phyloP scores from a whole-genome alignment of 2,329 filamentous ascomycete genomes.

The Sclerotinia nivalis region DNA sequence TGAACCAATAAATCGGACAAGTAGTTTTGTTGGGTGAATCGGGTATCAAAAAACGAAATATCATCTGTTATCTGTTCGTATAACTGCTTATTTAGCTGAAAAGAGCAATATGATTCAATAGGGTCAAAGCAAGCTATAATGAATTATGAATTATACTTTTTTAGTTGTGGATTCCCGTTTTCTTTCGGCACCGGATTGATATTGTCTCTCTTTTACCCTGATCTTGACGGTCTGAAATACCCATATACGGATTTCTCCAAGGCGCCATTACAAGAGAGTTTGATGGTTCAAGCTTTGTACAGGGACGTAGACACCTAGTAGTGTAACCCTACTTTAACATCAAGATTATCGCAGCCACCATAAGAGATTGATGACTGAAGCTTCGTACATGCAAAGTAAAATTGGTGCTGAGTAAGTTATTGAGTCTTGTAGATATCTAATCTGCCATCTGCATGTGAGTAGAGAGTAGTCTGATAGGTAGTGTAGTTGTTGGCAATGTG shows the following conservation, averaged over 20 bases:
- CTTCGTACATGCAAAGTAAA: background rate
- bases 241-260: background rate
- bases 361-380: background rate
- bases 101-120: constrained; percentile 1
- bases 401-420: background rate
- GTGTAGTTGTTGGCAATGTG: background rate
- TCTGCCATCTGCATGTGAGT: background rate
- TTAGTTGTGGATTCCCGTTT: background rate
- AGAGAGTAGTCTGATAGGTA: background rate
- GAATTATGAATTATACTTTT: background rate
- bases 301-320: background rate
- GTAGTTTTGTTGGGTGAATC: background rate
- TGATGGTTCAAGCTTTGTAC: background rate
- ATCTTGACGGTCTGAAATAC: background rate
- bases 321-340: background rate
- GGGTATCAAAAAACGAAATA: background rate
- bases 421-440: background rate
- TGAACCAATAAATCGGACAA: background rate
- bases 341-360: background rate
- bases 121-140: constrained; percentile 7
- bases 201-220: background rate
- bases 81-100: background rate
- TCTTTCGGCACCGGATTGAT: background rate
- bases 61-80: constrained; percentile 4
- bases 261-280: background rate